A percentile compares a stretch with the other conserved stretches of the same genome.
These are phyloP conservation scores for Lachancea fermentati DNA, from an alignment of 805 yeast species.

Conservation along the genomic window DNA sequence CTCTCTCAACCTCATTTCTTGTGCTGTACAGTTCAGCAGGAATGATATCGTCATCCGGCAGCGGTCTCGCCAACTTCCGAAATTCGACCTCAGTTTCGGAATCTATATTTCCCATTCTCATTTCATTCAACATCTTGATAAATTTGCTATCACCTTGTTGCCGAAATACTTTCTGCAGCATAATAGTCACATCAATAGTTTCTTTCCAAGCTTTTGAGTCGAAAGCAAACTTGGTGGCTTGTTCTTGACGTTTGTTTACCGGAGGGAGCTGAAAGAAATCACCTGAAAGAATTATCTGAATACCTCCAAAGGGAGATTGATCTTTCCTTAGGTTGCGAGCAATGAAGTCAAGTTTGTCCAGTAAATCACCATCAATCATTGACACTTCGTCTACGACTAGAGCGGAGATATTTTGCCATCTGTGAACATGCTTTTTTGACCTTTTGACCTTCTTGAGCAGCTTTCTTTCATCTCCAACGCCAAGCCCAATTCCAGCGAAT, in stretches of 20 bases:
- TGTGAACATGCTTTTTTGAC: slow-evolving; percentile 41
- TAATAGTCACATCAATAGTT: slow-evolving; percentile 51
- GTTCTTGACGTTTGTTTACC: slow-evolving; percentile 27
- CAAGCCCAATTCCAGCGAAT: slow-evolving; percentile 74
- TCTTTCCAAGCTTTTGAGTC: slow-evolving; percentile 58
- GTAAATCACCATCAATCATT: slow-evolving; percentile 67
- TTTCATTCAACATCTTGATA: slow-evolving; percentile 68
- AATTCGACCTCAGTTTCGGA: slow-evolving; percentile 46
- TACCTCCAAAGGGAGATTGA: slow-evolving; percentile 68
- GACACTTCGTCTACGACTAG: slow-evolving; percentile 73
- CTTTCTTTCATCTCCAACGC: slow-evolving; percentile 43
- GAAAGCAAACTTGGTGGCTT: slow-evolving; percentile 50
- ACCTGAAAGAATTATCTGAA: slow-evolving; percentile 71
- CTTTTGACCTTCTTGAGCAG: slow-evolving; percentile 49
- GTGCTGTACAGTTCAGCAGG: slow-evolving; percentile 77
- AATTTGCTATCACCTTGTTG: slow-evolving; percentile 70
- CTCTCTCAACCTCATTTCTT: slow-evolving; percentile 61
- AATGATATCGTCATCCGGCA: slow-evolving; percentile 53
- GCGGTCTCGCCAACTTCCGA: slow-evolving; percentile 43
- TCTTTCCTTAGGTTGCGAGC: slow-evolving; percentile 47
- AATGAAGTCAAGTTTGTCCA: slow-evolving; percentile 58
- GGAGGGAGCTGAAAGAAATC: slow-evolving; percentile 85
- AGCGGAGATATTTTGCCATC: slow-evolving; percentile 56
- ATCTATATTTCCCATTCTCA: slow-evolving; percentile 58
- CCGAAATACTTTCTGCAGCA: slow-evolving; percentile 62